Evolutionary conservation across 768 basidiomycete genomes (phyloP).

Genomic region (Kwoniella mangroviensis): DNA sequence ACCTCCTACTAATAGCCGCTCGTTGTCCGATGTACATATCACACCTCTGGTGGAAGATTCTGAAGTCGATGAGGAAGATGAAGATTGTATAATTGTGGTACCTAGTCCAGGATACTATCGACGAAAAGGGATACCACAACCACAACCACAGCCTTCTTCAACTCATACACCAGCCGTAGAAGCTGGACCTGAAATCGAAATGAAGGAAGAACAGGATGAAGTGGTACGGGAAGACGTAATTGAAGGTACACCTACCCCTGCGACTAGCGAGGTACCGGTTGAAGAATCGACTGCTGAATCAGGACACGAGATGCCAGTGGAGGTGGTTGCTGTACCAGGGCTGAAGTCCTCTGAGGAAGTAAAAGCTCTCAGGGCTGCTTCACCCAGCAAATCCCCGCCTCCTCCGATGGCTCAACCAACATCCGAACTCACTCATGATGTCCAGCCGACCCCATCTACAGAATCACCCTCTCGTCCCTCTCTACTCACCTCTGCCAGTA

Average conservation of each 20-base stretch:
- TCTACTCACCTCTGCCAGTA: slow-evolving; percentile 30
- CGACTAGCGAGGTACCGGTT: background rate
- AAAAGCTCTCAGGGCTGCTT: too few species aligned
- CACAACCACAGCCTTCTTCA: background rate
- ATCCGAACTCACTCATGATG: too few species aligned
- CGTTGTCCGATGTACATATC: slow-evolving; percentile 6
- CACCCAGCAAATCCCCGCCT: too few species aligned
- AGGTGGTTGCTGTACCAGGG: too few species aligned
- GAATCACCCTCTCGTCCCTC: slow-evolving; percentile 18
- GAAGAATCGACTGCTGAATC: too few species aligned
- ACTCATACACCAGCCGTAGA: background rate
- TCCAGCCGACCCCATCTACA: background rate
- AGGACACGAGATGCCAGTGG: too few species aligned
- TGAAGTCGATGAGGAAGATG: slow-evolving; percentile 4
- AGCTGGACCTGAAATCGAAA: slow-evolving; percentile 3
- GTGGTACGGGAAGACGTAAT: background rate
- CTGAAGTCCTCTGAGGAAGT: too few species aligned
- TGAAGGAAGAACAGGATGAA: background rate
- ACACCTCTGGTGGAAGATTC: slow-evolving; percentile 8
- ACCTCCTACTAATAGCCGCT: background rate
- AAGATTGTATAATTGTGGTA: slow-evolving; percentile 23
- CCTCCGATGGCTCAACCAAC: too few species aligned
- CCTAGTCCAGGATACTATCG: slow-evolving; percentile 11
- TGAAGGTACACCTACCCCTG: background rate
- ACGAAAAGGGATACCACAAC: slow-evolving; percentile 2